Base-by-base conservation (phyloP, 2,329 filamentous ascomycete species). In the Sporothrix euskadiensis region DNA sequence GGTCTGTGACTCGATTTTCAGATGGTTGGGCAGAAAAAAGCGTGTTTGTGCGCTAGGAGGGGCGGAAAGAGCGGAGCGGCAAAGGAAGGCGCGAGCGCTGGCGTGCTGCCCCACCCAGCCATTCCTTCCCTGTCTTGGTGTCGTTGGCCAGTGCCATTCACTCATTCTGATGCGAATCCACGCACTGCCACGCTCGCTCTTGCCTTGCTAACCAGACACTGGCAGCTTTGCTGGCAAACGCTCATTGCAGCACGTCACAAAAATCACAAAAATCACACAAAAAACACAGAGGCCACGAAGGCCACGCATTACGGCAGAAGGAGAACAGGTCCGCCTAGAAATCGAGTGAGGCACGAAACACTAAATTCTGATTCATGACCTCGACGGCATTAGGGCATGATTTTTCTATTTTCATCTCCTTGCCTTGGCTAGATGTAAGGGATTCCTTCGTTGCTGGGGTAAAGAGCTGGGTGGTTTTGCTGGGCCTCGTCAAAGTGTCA, bases 61-160 rank as follows among this genome's bases (percentile, higher is more conserved):
- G 72, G 59, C 66, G 72, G 72, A 73, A 73, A 65, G 72, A 73
- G 66, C 72, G 71, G 72, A 66, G 72, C 59, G 72, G 72, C 68
- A 54, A 71, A 73, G 22, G 66, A 65, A 56, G 57, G 66, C 66
- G 57, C 70, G 52, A 71, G 39, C 54, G 69, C 70, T 44, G 59
- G 68, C 56, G 56, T 56, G 32, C 44, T 44, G 65, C 65, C 66
- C 65, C 71, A 73, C 71, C 52, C 65, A 35, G 49, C 47, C 71
- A 56, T 69, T 66, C 65, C 71, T 69, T 57, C 61, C 71, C 57
- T 65, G 59, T 35, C 59, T 14, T 41, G 59, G 52, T 56, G n/a
- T 41, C n/a, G n/a, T 44, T 44, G 66, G 66, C 19, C 66, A 10
- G 30, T 61, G 47, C 69, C 69, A 26, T 65, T 26, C 10, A 65